Base-by-base conservation (phyloP, 495 filamentous ascomycete species). In the Saxispiralis lemnorum region DNA sequence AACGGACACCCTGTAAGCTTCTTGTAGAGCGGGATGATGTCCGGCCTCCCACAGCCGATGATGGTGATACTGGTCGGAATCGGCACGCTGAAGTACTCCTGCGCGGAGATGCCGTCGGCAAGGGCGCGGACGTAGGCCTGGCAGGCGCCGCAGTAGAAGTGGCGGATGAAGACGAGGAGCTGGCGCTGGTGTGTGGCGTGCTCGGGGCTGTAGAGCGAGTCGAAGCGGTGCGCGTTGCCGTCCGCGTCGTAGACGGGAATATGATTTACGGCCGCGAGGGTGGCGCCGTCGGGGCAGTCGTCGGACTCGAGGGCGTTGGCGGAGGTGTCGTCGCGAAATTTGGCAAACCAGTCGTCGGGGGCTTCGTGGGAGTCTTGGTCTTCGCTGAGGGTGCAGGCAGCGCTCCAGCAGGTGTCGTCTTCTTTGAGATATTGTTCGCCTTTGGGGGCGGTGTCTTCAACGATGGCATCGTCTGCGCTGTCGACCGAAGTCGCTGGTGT, bases 81-180 rank as follows among this genome's bases (percentile, higher is more conserved):
- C 24, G 89, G 70, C 12, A 69, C 59, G 47, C 67, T 70, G 44
- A 88, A 59, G 63, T 81, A 87, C 56, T 82, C 73, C 61, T 84
- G 76, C 62, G 76, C 81, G 55, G 52, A 38, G 31, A 53, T 31
- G 28, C 19, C 17, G 24, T 44, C 30, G 48, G 47, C 39, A 7
- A 57, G 38, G 35, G 40, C 35, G 28, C 46, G 3, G 24, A 36
- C 35, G 35, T 50, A 39, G 30, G 44, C 17, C 32, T 40, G 45
- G 66, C 83, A 62, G 67, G 82, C 82, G 1, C 84, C 82, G 53
- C 85, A 93, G 67, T 82, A 88, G 64, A 93, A 93, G 60, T 93
- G 84, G 17, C 85, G 70, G 36, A 93, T 70, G 53, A 93, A 93
- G 40, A 92, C 74, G 14, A 92, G 57, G 21, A 89, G 63, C 1